Evolutionary conservation across 2,329 filamentous ascomycete genomes (phyloP), one percentile per base, ranked within the genome.

Genomic region (Dactylonectria macrodidyma): DNA sequence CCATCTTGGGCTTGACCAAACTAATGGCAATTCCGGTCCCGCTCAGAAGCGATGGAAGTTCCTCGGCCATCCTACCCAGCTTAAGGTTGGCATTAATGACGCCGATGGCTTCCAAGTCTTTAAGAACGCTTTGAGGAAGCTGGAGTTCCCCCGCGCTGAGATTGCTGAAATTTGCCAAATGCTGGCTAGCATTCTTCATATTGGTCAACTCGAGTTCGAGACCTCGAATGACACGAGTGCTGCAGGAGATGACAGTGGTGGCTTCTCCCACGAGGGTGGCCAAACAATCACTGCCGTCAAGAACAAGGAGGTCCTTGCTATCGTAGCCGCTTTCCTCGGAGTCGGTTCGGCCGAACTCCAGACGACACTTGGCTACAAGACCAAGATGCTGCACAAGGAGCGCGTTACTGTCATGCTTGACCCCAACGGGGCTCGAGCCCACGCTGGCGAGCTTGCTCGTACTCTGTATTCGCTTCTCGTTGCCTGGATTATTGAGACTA

Each of bases 321-420:
- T 95, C 55, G 88, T 99, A 61, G 95, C 96, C 11, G 95, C 95
- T n/a, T 99, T 99, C 85, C 85, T 99, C 2, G 96, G 96, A 54
- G 92, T 99, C 7, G 89, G 91, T 75, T 89, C 92, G 10, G 86
- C 90, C 56, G 94, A 97, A 67, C 86, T 99, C 6, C 95, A 99
- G 82, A 91, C 89, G 46, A 97, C 94, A 34, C 86, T 99, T 65
- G 94, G 95, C 3, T 97, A 98, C 86, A 97, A 97, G 84, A 98
- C 95, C 22, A 98, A 97, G 86, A 98, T 96, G 74, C 92, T 99
- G 64, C 93, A 97, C 78, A 93, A 95, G 71, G 96, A 99, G 85
- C 92, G 96, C 62, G 96, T 99, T n/a, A 99, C 96, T 0, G 93
- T 99, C 72, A 97, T 99, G 95, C 88, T 99, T 38, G 96, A 99